A percentile compares a stretch with the other conserved stretches of the same genome.
Conservation (phyloP, 2,329 filamentous ascomycete genomes). For the Penicillium sp. region DNA sequence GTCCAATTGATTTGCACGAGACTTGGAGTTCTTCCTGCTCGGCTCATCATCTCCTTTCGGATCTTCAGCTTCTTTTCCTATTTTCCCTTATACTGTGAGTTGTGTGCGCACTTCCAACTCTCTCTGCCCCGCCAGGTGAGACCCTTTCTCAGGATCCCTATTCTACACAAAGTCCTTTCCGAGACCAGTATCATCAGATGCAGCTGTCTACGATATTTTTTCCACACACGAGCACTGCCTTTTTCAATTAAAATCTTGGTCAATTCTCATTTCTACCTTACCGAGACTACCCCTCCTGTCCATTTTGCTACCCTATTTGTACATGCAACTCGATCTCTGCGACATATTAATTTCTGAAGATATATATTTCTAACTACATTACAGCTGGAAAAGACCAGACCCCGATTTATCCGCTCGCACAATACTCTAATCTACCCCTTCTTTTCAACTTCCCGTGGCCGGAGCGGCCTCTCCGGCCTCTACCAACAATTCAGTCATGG, state of each 20-base stretch:
- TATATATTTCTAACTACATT: background rate
- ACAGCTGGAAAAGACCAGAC: background rate
- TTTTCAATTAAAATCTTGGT: constrained; percentile 26
- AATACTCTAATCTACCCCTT: background rate
- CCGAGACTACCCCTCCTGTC: constrained; percentile 1
- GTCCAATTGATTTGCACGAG: constrained; percentile 3
- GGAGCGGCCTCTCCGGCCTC: constrained; percentile 33
- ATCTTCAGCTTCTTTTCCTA: constrained; percentile 1
- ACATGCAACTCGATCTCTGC: background rate
- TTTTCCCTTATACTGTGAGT: constrained; percentile 1
- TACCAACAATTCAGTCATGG: constrained; percentile 54
- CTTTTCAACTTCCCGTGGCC: constrained; percentile 26
- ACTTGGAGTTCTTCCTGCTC: constrained; percentile 3
- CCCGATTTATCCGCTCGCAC: background rate
- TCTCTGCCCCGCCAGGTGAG: background rate
- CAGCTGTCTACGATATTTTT: background rate
- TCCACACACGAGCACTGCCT: background rate
- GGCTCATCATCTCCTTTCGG: background rate
- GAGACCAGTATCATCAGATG: background rate
- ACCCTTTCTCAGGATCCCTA: background rate
- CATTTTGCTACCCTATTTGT: background rate
- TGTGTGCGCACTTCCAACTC: background rate
- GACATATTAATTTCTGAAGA: background rate
- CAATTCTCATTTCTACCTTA: constrained; percentile 22
- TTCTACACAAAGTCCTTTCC: constrained; percentile 1